phyloP scores from a whole-genome alignment of 345 rosid genomes.

The Iberis pinnata region DNA sequence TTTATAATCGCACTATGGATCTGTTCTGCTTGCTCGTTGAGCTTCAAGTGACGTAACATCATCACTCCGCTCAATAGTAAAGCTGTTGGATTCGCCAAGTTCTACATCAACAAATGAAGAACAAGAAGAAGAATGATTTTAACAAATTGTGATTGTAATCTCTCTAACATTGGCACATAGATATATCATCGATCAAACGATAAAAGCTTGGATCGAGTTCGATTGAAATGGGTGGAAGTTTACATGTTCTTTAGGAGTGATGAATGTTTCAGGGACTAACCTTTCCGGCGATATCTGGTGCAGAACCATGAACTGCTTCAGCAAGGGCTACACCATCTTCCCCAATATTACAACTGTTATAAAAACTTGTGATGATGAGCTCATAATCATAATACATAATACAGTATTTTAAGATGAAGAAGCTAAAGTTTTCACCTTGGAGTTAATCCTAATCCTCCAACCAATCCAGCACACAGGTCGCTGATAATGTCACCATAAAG shows the following conservation, averaged over 20 bases:
- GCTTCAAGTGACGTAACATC: constrained; percentile 78
- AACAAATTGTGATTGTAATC: no score
- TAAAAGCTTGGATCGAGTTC: no score
- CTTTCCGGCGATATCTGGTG: constrained; percentile 98
- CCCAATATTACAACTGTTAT: constrained; percentile 89
- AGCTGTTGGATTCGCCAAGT: constrained; percentile 96
- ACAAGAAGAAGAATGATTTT: background rate
- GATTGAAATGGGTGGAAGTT: background rate
- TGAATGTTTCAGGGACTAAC: constrained; percentile 36
- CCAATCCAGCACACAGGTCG: constrained; percentile 93
- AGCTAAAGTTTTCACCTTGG: constrained; percentile 56
- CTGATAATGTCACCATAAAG: constrained; percentile 98
- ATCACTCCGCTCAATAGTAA: constrained; percentile 67
- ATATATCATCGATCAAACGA: no score
- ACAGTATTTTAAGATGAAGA: background rate
- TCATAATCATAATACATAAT: constrained; percentile 6
- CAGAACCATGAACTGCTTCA: constrained; percentile 99
- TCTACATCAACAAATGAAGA: constrained; percentile 30
- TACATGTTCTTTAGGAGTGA: no score
- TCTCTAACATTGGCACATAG: no score
- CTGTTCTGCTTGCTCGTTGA: constrained; percentile 67
- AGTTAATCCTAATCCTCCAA: constrained; percentile 97
- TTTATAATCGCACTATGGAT: constrained; percentile 69
- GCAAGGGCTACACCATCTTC: constrained; percentile 96
- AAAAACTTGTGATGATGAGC: no score